These are phyloP conservation scores for Cunninghamia lanceolata DNA, from an alignment of 75 land plant genomes.

Conservation along the genomic window DNA sequence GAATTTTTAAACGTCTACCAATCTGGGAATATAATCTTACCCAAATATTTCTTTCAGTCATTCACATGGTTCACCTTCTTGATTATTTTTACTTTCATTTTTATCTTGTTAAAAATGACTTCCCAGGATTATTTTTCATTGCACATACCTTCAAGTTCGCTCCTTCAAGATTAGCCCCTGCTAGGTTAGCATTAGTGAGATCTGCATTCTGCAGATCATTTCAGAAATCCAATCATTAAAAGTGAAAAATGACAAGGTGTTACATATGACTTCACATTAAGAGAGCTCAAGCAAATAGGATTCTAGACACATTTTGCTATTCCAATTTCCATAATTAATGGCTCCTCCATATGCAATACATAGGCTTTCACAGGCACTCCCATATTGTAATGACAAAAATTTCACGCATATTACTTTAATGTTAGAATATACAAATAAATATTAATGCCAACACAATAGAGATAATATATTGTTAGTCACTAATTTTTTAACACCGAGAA, in stretches of 20 bases:
- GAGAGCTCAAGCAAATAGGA: background rate
- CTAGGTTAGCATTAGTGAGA: slow-evolving; percentile 43
- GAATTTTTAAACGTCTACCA: background rate
- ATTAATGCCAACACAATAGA: background rate
- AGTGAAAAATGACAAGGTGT: background rate
- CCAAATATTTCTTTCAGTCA: background rate
- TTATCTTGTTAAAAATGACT: background rate
- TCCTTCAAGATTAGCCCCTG: slow-evolving; percentile 38
- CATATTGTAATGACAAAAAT: background rate
- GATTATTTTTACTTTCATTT: background rate
- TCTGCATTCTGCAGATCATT: slow-evolving; percentile 29
- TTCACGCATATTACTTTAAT: background rate
- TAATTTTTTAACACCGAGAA: no score
- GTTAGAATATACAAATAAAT: background rate
- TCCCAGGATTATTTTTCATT: background rate
- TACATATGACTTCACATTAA: slow-evolving; percentile 1
- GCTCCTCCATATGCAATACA: background rate
- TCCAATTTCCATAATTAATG: background rate
- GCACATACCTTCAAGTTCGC: slow-evolving; percentile 41
- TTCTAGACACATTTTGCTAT: background rate
- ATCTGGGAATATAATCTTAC: background rate
- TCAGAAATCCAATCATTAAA: background rate
- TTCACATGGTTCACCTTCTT: background rate
- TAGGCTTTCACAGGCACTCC: background rate
- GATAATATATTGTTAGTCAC: no score